Base-by-base conservation (phyloP, 352 stramenopile species). In the Peronospora tabacina region DNA sequence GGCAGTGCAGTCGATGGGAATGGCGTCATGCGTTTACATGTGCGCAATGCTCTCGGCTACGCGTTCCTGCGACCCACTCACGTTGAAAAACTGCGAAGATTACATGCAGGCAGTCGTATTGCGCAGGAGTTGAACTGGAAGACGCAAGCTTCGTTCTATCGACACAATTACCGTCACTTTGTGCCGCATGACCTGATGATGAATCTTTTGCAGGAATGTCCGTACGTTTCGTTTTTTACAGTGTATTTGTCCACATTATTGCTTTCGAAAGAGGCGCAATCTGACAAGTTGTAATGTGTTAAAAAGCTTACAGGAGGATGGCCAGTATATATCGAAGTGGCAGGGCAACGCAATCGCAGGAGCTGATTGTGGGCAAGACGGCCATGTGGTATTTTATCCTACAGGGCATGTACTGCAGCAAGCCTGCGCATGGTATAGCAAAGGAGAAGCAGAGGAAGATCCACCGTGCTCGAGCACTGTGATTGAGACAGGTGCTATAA, bases 271-370 rank as follows among this genome's bases (percentile, higher is more conserved):
- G 28, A 12, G 28, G 28, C 5, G 10, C 10, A 12, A 12, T 6
- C 22, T 55, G 9, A 37, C 15, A 16, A 9, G 16, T 51, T 35
- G 6, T 16, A 7, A n/a, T 36, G 7, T 40, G 10, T 32, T 42
- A 1, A 32, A 32, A 32, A 32, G 58, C 15, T 34, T 33, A 1
- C 49, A 72, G 28, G 61, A 63, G 20, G 53, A 60, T 37, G 50
- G 39, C 11, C 32, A 45, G 15, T 48, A 49, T 11, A 40, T 83
- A 11, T 67, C 69, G 9, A 75, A 72, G 44, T 79, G 70, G 64
- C 78, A 89, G 49, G 72, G 78, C 55, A 89, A 89, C 53, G 70
- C 70, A 24, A 60, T 89, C 33, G 46, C 70, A 26, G 78, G 73
- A 32, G 51, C 70, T 7, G 51, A 66, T 29, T 50, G 55, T 26